Percentiles rank a stretch among this genome's conserved stretches.
Conservation (phyloP, 2,329 filamentous ascomycete species). For the Septoria petroselini region DNA sequence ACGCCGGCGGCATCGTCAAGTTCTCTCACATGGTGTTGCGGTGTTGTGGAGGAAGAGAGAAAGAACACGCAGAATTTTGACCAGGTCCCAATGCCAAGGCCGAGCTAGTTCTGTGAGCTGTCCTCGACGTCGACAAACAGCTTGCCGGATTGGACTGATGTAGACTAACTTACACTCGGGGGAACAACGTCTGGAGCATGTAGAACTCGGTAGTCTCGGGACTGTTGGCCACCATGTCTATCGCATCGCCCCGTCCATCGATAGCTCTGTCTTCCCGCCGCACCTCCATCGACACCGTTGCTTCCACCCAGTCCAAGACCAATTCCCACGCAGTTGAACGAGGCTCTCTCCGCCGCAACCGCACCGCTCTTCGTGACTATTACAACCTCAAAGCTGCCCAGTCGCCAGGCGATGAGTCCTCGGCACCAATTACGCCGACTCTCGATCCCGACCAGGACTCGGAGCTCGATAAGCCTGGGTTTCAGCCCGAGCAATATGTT, state of each 20-base stretch:
- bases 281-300: slow-evolving; percentile 58
- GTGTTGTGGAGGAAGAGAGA: slow-evolving; percentile 1
- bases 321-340: slow-evolving; percentile 37
- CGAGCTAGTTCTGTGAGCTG: not conserved
- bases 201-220: no score
- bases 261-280: slow-evolving; percentile 67
- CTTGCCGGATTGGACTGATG: no score
- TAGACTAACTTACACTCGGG: no score
- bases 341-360: slow-evolving; percentile 62
- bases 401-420: not conserved
- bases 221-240: slow-evolving; percentile 49
- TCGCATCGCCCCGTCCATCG: slow-evolving; percentile 58
- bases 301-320: slow-evolving; percentile 39
- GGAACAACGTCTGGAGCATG: no score
- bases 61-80: slow-evolving; percentile 2
- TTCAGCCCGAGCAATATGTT: slow-evolving; percentile 70
- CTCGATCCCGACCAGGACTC: slow-evolving; percentile 59
- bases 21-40: slow-evolving; percentile 17
- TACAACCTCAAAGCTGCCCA: slow-evolving; percentile 69
- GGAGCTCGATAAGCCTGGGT: slow-evolving; percentile 71
- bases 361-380: slow-evolving; percentile 86
- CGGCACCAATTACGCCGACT: slow-evolving; percentile 31
- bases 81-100: not conserved
- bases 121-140: slow-evolving; percentile 1
- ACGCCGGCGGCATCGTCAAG: slow-evolving; percentile 12